Percentiles rank a stretch among this genome's conserved stretches.
These are phyloP conservation scores for Wickerhamiella infanticola DNA, from an alignment of 1,139 yeast species.

Conservation along the genomic window DNA sequence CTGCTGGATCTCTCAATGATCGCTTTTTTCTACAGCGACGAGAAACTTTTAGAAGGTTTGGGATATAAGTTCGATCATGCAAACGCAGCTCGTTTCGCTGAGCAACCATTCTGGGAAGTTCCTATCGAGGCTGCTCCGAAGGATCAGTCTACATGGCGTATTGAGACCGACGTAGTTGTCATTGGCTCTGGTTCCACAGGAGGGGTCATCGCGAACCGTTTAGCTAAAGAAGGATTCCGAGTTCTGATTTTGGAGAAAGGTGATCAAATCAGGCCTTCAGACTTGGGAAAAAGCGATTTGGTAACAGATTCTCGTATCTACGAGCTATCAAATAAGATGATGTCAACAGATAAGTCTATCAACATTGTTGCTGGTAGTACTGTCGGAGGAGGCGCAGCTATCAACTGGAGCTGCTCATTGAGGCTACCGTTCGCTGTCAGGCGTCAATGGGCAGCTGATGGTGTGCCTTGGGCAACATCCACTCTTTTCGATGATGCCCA, in stretches of 20 bases:
- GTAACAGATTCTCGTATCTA: constrained; percentile 29
- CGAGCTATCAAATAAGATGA: constrained; percentile 30
- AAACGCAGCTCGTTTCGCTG: constrained; percentile 3
- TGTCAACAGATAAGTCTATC: constrained; percentile 26
- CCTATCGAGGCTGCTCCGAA: constrained; percentile 5
- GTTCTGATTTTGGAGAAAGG: constrained; percentile 43
- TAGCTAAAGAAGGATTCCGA: constrained; percentile 31
- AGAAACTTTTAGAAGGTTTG: constrained; percentile 12
- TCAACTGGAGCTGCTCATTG: constrained; percentile 48
- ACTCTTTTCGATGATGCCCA: constrained; percentile 33
- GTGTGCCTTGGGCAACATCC: constrained; percentile 35
- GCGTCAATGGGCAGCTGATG: constrained; percentile 38
- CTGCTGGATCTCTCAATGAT: constrained; percentile 9
- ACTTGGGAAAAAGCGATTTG: constrained; percentile 28
- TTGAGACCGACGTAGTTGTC: constrained; percentile 30
- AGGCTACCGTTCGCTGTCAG: constrained; percentile 40
- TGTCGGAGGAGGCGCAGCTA: constrained; percentile 47
- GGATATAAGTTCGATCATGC: constrained; percentile 17
- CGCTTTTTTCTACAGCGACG: constrained; percentile 11
- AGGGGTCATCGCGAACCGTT: constrained; percentile 40
- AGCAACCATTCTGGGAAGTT: constrained; percentile 4
- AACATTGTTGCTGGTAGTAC: constrained; percentile 39
- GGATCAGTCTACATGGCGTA: constrained; percentile 10
- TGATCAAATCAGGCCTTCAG: constrained; percentile 28
- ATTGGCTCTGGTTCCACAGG: constrained; percentile 48